Base-by-base conservation (phyloP, 2,329 filamentous ascomycete genomes). In the Plectosphaerella plurivora region DNA sequence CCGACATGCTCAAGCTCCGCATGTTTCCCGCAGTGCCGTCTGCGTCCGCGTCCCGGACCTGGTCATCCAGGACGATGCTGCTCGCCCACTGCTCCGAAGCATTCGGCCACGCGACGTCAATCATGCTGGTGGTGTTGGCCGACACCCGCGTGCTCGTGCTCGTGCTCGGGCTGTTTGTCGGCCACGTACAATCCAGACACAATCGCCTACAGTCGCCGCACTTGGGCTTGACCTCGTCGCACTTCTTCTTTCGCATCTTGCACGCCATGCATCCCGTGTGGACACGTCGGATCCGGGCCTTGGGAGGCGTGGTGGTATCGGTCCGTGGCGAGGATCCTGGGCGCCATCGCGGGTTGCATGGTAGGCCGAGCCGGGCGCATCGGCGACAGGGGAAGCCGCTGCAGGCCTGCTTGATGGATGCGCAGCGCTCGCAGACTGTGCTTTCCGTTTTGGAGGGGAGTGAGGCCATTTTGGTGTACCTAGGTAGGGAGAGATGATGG, bases 331-430 rank as follows among this genome's bases (percentile, higher is more conserved):
- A 41, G 5, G 37, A 41, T 41, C 37, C 37, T 7, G 11, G 7
- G 10, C 37, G 15, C 60, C 53, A 49, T 63, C 64, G 61, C 14
- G 64, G 60, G 11, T 62, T 60, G 46, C 65, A 68, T 22, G 65
- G 65, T 49, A 69, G 54, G 50, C 64, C 64, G 14, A 69, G 59
- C 28, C 66, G 66, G 9, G 61, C 57, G 54, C 66, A 69, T 49
- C 66, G 59, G 33, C 63, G 62, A 53, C 66, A 69, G 7, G 66
- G 66, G 7, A 64, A 51, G 52, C 66, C 66, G 52, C 67, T 61
- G 54, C 66, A 69, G 45, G 64, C 66, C 57, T 69, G 66, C 52
- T 69, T 69, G 55, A 69, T 69, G 57, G 68, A 63, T 22, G 66
- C 65, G 49, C 66, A 68, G 57, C 66, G 66, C 39, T 64, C 59